phyloP scores from a whole-genome alignment of 1,139 yeast genomes.

The Diutina pseudorugosa region DNA sequence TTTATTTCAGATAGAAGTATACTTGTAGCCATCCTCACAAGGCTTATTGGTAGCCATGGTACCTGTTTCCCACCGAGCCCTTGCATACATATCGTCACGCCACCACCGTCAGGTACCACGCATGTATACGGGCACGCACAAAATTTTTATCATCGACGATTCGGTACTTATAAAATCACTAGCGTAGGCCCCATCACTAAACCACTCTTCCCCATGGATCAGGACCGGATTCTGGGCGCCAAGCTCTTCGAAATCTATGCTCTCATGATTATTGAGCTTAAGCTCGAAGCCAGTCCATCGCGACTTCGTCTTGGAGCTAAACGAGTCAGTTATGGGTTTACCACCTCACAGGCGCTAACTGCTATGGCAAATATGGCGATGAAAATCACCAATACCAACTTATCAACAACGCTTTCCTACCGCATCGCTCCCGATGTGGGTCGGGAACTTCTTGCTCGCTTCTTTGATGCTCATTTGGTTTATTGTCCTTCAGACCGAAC shows the following conservation, averaged over 20 bases:
- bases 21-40: too few species aligned
- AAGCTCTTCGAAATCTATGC: slow-evolving; percentile 8
- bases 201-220: background rate
- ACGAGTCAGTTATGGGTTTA: slow-evolving; percentile 38
- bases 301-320: background rate
- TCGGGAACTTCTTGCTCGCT: slow-evolving; percentile 33
- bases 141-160: too few species aligned
- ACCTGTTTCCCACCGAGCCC: too few species aligned
- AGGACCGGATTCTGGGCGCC: background rate
- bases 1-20: too few species aligned
- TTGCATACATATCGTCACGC: too few species aligned
- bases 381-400: slow-evolving; percentile 32
- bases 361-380: slow-evolving; percentile 39
- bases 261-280: slow-evolving; percentile 7
- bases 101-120: too few species aligned
- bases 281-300: background rate
- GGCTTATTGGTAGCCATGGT: too few species aligned
- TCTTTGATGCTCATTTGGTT: slow-evolving; percentile 54
- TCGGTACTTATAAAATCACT: too few species aligned
- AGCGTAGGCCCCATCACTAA: too few species aligned
- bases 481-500: slow-evolving; percentile 76
- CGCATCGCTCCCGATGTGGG: slow-evolving; percentile 45
- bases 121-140: too few species aligned
- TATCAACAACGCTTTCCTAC: slow-evolving; percentile 51
- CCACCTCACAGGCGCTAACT: slow-evolving; percentile 36